Conservation (phyloP, 805 yeast species). For the Wickerhamiella australiensis region DNA sequence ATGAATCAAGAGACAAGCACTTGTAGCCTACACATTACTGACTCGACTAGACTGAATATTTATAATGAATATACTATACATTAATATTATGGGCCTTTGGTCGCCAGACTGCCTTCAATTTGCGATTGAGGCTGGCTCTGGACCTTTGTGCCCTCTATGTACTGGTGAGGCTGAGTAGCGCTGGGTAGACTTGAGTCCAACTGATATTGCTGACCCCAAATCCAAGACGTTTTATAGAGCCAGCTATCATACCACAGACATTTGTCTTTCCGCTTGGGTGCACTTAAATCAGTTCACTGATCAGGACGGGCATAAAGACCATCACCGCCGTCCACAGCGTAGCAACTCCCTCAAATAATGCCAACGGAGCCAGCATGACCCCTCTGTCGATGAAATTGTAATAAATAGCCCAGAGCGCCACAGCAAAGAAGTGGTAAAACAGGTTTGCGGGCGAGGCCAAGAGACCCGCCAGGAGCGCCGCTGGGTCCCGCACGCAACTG, state of each 20-base stretch:
- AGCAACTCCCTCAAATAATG: constrained; percentile 55
- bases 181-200: too few relatives aligned
- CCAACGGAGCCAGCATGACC: constrained; percentile 50
- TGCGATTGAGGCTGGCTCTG: too few relatives aligned
- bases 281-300: constrained; percentile 21
- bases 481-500: constrained; percentile 61
- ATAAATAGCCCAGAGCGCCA: constrained; percentile 73
- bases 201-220: too few relatives aligned
- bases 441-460: constrained; percentile 61
- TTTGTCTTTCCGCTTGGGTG: too few relatives aligned
- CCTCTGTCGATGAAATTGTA: constrained; percentile 60
- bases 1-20: too few relatives aligned
- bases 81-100: too few relatives aligned
- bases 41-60: neutral
- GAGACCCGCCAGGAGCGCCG: constrained; percentile 72
- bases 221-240: too few relatives aligned
- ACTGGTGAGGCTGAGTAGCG: too few relatives aligned
- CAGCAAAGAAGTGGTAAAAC: constrained; percentile 78
- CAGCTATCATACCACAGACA: neutral
- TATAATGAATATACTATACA: neutral
- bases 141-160: too few relatives aligned
- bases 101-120: too few relatives aligned
- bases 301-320: constrained; percentile 70
- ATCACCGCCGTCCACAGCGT: constrained; percentile 60
- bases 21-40: too few relatives aligned